These are phyloP conservation scores for Chalciporus piperatoides DNA, from an alignment of 1,284 basidiomycete genomes.

Conservation along the genomic window DNA sequence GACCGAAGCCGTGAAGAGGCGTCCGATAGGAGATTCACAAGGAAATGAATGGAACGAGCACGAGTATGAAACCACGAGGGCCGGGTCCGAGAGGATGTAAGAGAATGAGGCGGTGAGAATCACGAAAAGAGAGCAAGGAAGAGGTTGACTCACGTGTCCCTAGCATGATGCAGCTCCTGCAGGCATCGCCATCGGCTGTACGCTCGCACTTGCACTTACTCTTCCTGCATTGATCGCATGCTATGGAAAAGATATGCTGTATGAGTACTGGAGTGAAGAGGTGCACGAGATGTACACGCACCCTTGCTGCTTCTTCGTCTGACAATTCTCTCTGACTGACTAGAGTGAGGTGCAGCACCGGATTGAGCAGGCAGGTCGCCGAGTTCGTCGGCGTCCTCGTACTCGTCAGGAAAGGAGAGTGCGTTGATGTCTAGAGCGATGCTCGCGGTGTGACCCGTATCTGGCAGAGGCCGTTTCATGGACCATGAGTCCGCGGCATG, in stretches of 20 bases:
- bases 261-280: constrained; percentile 7
- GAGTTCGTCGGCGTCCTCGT: constrained; percentile 47
- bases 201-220: constrained; percentile 33
- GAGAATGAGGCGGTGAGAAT: constrained; percentile 14
- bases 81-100: constrained; percentile 9
- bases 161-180: constrained; percentile 70
- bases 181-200: constrained; percentile 17
- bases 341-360: constrained; percentile 20
- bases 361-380: constrained; percentile 34
- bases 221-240: constrained; percentile 77
- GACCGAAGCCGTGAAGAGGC: neutral
- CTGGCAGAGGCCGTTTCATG: constrained; percentile 16
- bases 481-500: constrained; percentile 23
- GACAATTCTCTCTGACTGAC: constrained; percentile 47
- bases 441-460: constrained; percentile 1
- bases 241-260: constrained; percentile 32
- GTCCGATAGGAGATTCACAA: constrained; percentile 1
- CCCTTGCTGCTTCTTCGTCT: constrained; percentile 70
- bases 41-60: constrained; percentile 3
- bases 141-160: constrained; percentile 53
- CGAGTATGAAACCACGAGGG: constrained; percentile 5
- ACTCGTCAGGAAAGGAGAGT: constrained; percentile 50
- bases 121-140: constrained; percentile 3
- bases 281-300: constrained; percentile 23
- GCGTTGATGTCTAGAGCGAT: constrained; percentile 25